Conservation (phyloP, 805 yeast genomes). For the Candida xiaguanensis region DNA sequence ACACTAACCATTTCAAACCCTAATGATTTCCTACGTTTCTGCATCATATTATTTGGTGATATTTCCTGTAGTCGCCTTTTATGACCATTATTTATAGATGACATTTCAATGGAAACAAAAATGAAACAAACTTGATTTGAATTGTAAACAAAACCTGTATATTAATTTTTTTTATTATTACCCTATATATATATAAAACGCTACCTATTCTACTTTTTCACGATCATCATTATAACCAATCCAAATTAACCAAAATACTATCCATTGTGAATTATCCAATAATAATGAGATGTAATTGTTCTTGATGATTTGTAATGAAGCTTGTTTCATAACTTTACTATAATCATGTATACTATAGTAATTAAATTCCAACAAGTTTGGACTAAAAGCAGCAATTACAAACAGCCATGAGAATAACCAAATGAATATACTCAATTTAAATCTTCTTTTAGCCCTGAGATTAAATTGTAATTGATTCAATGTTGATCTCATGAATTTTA, state of each 20-base stretch:
- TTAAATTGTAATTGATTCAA: not conserved
- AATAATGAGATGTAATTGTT: not conserved
- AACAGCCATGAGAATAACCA: slow-evolving; percentile 5
- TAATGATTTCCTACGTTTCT: not conserved
- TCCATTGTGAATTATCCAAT: slow-evolving; percentile 6
- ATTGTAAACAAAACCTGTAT: slow-evolving; percentile 3
- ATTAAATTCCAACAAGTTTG: not conserved
- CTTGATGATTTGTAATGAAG: not conserved
- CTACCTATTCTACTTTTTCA: not conserved
- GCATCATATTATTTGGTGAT: slow-evolving; percentile 5
- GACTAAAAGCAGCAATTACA: slow-evolving; percentile 1
- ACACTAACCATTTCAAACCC: slow-evolving; percentile 6
- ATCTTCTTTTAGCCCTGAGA: not conserved
- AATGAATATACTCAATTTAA: not conserved
- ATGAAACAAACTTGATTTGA: too few relatives aligned
- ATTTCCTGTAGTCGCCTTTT: slow-evolving; percentile 7
- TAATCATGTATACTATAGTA: slow-evolving; percentile 1
- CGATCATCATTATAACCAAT: not conserved
- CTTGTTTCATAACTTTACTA: not conserved
- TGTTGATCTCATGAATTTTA: slow-evolving; percentile 1
- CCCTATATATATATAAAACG: too few relatives aligned
- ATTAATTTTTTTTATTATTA: too few relatives aligned
- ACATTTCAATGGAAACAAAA: too few relatives aligned
- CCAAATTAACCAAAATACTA: slow-evolving; percentile 6
- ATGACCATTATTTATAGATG: too few relatives aligned